Percentiles rank a stretch among this genome's conserved stretches.
Conservation (phyloP, 1,139 yeast genomes). For the Blastobotrys buckinghamii region DNA sequence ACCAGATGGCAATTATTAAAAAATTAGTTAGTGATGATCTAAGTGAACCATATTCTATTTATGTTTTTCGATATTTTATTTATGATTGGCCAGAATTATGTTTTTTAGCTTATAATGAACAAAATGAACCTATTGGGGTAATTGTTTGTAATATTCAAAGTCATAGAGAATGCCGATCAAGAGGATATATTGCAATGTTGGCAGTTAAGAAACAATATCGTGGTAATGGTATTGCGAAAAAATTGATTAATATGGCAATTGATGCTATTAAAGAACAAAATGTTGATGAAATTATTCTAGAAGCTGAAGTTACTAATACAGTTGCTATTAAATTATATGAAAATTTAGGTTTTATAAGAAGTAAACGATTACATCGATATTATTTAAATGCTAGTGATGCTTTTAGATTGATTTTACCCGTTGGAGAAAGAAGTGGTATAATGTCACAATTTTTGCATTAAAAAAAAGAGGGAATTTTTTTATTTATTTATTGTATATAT, state of each 20-base stretch:
- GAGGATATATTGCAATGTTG: constrained; percentile 96
- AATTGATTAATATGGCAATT: constrained; percentile 57
- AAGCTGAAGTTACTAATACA: constrained; percentile 78
- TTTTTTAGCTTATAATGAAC: constrained; percentile 33
- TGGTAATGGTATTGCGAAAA: constrained; percentile 76
- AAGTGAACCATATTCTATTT: constrained; percentile 68
- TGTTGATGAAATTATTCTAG: constrained; percentile 86
- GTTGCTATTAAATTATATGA: constrained; percentile 80
- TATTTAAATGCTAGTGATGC: constrained; percentile 93
- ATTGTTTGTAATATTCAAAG: constrained; percentile 79
- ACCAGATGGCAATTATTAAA: constrained; percentile 34
- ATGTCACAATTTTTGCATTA: constrained; percentile 34
- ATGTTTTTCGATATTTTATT: constrained; percentile 63
- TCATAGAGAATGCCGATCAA: constrained; percentile 56
- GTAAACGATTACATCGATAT: constrained; percentile 77
- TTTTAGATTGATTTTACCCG: constrained; percentile 65
- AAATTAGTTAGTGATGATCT: constrained; percentile 52
- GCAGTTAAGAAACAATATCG: constrained; percentile 71
- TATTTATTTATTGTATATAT: not conserved
- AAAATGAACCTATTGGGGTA: constrained; percentile 60
- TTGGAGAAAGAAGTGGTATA: constrained; percentile 45
- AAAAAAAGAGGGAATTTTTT: no score
- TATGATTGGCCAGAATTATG: constrained; percentile 66
- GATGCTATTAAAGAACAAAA: constrained; percentile 54
- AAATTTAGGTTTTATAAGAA: constrained; percentile 76